These are phyloP conservation scores for Pythium apleroticum DNA, from an alignment of 352 stramenopile species.

Conservation along the genomic window DNA sequence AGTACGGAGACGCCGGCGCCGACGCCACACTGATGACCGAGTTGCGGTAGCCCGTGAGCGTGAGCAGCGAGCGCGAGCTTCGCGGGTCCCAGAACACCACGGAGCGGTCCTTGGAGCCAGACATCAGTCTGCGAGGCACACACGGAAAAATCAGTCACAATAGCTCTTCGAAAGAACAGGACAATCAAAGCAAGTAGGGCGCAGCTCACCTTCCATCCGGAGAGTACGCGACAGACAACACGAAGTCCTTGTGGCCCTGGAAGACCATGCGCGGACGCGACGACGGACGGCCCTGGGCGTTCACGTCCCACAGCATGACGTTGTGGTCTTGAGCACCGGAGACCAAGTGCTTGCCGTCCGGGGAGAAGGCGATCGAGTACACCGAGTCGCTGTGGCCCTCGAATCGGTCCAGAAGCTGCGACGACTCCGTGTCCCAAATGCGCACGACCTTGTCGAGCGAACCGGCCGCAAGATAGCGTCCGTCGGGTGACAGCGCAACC, in stretches of 20 bases:
- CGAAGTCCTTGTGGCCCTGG: conserved; percentile 87
- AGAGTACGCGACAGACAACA: conserved; percentile 85
- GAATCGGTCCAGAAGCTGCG: conserved; percentile 76
- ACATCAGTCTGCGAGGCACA: no score
- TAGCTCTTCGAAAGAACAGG: no score
- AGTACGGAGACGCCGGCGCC: conserved; percentile 82
- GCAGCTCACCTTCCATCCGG: conserved; percentile 88
- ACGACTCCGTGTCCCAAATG: conserved; percentile 85
- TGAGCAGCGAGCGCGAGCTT: conserved; percentile 79
- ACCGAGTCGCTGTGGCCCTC: conserved; percentile 86
- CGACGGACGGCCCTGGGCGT: conserved; percentile 72
- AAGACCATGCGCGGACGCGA: conserved; percentile 86
- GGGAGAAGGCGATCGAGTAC: conserved; percentile 87
- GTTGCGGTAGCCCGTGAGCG: conserved; percentile 82
- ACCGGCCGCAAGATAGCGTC: conserved; percentile 68
- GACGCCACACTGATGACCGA: conserved; percentile 87
- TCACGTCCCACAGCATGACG: conserved; percentile 88
- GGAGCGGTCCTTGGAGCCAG: conserved; percentile 82
- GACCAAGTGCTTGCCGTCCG: conserved; percentile 86
- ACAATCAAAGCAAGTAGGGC: no score
- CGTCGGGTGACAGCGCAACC: conserved; percentile 76
- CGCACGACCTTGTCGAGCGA: conserved; percentile 86
- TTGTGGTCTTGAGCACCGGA: conserved; percentile 82
- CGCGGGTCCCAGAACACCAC: conserved; percentile 88
- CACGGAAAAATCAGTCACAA: no score